phyloP scores from a whole-genome alignment of 2,329 filamentous ascomycete species.

The Aspergillus unguis region DNA sequence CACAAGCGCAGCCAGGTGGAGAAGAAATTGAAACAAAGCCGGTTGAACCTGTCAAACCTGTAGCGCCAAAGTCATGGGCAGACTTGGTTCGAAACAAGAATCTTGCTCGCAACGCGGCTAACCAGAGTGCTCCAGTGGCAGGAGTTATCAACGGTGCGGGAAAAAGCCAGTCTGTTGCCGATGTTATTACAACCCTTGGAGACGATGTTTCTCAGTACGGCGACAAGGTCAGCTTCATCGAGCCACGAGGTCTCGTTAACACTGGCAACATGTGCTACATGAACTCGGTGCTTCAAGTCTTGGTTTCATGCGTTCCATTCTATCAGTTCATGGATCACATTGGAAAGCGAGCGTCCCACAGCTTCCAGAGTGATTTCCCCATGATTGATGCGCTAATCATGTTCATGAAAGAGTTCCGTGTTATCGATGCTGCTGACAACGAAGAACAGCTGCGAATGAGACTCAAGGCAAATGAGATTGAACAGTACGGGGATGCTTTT shows the following conservation, averaged over 20 bases:
- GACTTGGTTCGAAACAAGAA: slow-evolving; percentile 60
- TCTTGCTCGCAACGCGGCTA: slow-evolving; percentile 28
- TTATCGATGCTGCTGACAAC: slow-evolving; percentile 74
- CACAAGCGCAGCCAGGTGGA: slow-evolving; percentile 5
- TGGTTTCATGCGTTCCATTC: slow-evolving; percentile 90
- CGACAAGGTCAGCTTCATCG: slow-evolving; percentile 73
- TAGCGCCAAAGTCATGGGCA: slow-evolving; percentile 64
- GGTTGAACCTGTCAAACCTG: slow-evolving; percentile 39
- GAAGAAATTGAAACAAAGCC: slow-evolving; percentile 1
- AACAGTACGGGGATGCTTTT: slow-evolving; percentile 86
- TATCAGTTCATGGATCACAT: slow-evolving; percentile 90
- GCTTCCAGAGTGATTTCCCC: slow-evolving; percentile 92
- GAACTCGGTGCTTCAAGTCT: slow-evolving; percentile 97
- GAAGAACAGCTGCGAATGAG: slow-evolving; percentile 69
- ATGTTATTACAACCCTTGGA: slow-evolving; percentile 71
- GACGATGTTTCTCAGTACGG: slow-evolving; percentile 57
- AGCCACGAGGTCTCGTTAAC: slow-evolving; percentile 91
- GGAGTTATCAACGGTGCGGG: slow-evolving; percentile 40
- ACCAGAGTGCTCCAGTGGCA: slow-evolving; percentile 23
- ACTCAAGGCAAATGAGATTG: slow-evolving; percentile 78
- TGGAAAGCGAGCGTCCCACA: slow-evolving; percentile 76
- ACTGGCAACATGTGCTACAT: slow-evolving; percentile 99
- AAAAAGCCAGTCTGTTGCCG: slow-evolving; percentile 62
- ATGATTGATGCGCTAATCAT: slow-evolving; percentile 94
- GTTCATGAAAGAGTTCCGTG: slow-evolving; percentile 89